Evolutionary conservation across 805 yeast genomes (phyloP), one percentile per base, ranked within the genome.

Genomic region (Saccharomyces kudriavzevii): DNA sequence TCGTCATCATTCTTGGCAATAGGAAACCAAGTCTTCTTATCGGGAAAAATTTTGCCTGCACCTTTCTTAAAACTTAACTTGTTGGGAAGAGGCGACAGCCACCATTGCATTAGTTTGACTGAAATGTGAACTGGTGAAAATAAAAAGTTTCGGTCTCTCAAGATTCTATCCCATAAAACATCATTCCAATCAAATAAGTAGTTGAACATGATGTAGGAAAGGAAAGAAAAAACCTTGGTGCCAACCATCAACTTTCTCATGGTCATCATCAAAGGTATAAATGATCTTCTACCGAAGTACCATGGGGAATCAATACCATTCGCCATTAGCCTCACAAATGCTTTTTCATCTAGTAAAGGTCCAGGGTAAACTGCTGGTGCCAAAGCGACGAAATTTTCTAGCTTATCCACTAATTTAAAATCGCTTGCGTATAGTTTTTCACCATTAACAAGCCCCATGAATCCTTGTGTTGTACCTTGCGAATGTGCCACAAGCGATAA

Each of bases 291-390:
- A 0, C 99, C 99, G 69, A 90, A 88, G 40, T 85, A 73, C 47
- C 75, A 61, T 26, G 79, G 75, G 61, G 70, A 58, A 20, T 74
- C 70, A 0, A 82, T 77, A 52, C 83, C 70, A 47, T 62, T 63
- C n/a, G 83, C 78, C 69, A 87, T 81, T 57, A 85, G 80, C 58
- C 74, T 76, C 26, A 87, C 81, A 65, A 87, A 87, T 2, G 70
- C 45, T 50, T 84, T 79, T 26, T 79, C 80, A 59, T 86, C 80
- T 28, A 92, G 73, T 47, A 90, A 70, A 0, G 82, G 74, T 0
- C 98, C 98, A 0, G 96, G 95, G 65, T 81, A 94, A 2, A 90
- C 84, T 0, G 98, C 98, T 0, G 99, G 98, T 0, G 97, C 87
- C 52, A 92, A 70, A 0, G 92, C 88, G 28, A 88, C 74, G 63